Conservation (phyloP, 768 basidiomycete genomes). For the Heimioporus sp. region DNA sequence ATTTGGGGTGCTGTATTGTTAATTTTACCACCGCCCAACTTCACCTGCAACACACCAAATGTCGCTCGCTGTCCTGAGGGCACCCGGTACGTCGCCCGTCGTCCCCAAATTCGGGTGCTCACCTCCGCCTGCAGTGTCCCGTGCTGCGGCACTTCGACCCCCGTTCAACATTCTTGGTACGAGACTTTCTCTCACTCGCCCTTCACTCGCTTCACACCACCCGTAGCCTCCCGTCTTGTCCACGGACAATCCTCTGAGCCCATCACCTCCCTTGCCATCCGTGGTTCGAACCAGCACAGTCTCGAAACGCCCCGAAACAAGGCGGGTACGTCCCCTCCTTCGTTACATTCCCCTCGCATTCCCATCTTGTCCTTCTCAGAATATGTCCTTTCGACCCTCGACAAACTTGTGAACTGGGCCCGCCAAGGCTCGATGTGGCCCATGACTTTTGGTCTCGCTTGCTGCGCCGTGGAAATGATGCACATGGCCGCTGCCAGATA, state of each 20-base stretch:
- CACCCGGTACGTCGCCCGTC: slow-evolving; percentile 26
- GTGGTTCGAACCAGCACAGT: slow-evolving; percentile 80
- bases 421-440: slow-evolving; percentile 99
- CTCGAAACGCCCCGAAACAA: slow-evolving; percentile 88
- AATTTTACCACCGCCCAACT: no score
- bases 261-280: slow-evolving; percentile 69
- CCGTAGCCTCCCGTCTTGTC: slow-evolving; percentile 10
- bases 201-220: no score
- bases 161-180: slow-evolving; percentile 39
- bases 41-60: slow-evolving; percentile 19
- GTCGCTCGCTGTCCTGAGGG: slow-evolving; percentile 44
- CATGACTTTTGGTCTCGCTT: slow-evolving; percentile 98
- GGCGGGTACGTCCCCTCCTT: slow-evolving; percentile 56
- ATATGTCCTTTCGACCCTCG: slow-evolving; percentile 93
- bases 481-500: slow-evolving; percentile 99
- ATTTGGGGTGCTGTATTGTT: slow-evolving; percentile 4
- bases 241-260: slow-evolving; percentile 45
- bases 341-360: not conserved
- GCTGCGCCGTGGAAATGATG: slow-evolving; percentile 99
- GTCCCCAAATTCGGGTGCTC: no score
- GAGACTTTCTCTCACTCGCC: no score
- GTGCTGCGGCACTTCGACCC: slow-evolving; percentile 46
- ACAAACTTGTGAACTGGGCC: slow-evolving; percentile 98
- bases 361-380: slow-evolving; percentile 46
- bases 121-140: slow-evolving; percentile 12